These are phyloP conservation scores for Tuctoria greenei DNA, from an alignment of 176 grass and related monocot species.

Conservation along the genomic window DNA sequence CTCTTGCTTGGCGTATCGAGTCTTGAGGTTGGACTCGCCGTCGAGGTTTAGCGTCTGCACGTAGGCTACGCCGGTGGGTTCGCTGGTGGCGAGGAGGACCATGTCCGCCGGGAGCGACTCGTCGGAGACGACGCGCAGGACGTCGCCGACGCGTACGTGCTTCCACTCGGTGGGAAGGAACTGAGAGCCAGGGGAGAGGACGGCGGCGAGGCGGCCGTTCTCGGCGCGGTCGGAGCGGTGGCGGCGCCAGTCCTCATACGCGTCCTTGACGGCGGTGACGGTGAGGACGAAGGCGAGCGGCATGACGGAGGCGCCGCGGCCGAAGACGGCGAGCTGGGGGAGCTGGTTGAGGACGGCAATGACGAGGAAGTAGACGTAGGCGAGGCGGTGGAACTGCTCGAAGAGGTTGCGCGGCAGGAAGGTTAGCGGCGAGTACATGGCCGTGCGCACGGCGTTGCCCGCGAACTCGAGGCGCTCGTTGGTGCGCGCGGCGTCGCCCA, in stretches of 20 bases:
- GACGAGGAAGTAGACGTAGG: constrained; percentile 90
- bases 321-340: constrained; percentile 83
- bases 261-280: constrained; percentile 94
- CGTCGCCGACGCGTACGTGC: constrained; percentile 74
- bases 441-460: constrained; percentile 81
- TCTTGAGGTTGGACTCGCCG: constrained; percentile 98
- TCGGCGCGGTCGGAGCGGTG: constrained; percentile 74
- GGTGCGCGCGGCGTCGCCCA: constrained; percentile 52
- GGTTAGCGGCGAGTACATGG: constrained; percentile 85
- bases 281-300: constrained; percentile 80
- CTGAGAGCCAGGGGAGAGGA: constrained; percentile 27
- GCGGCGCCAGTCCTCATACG: constrained; percentile 92
- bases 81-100: constrained; percentile 95
- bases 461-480: constrained; percentile 58
- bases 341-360: constrained; percentile 95
- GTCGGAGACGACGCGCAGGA: constrained; percentile 51
- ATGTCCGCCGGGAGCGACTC: constrained; percentile 92
- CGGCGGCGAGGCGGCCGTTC: constrained; percentile 58
- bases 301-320: constrained; percentile 65
- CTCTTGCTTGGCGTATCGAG: constrained; percentile 87
- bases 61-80: constrained; percentile 78
- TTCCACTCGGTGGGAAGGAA: constrained; percentile 74
- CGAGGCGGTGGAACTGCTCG: constrained; percentile 96
- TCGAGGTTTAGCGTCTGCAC: constrained; percentile 97
- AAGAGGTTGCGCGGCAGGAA: constrained; percentile 94